Evolutionary conservation across 768 basidiomycete species (phyloP).

Genomic region (Porpolomopsis calyptriformis): DNA sequence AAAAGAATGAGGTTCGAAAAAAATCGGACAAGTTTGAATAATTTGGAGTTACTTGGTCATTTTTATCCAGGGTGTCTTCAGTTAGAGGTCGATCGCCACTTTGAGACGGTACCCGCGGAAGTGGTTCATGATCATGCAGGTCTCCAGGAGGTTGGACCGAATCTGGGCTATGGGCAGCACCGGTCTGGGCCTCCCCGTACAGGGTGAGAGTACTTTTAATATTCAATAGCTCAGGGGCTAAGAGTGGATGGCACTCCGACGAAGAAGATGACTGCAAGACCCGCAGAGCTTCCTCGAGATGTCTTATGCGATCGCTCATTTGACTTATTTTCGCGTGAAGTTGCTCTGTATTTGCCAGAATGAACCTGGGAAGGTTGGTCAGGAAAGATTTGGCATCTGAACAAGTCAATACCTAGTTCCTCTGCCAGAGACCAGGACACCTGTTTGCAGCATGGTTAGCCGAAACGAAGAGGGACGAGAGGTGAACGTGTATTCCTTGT

Average conservation of each 20-base stretch:
- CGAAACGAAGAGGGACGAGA: background rate
- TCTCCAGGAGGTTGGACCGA: background rate
- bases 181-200: constrained; percentile 28
- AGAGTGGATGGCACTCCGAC: constrained; percentile 37
- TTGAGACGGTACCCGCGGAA: background rate
- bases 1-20: background rate
- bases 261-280: constrained; percentile 19
- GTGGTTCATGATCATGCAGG: background rate
- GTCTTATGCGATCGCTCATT: constrained; percentile 56
- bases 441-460: constrained; percentile 18
- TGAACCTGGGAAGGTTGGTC: constrained; percentile 28
- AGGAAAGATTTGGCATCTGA: background rate
- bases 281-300: constrained; percentile 47
- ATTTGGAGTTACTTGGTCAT: background rate
- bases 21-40: background rate
- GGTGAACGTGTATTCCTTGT: constrained; percentile 36
- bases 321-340: constrained; percentile 54
- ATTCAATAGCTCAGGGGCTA: constrained; percentile 36
- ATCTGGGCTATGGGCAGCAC: background rate
- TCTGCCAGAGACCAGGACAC: constrained; percentile 55
- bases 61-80: background rate
- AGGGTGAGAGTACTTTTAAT: constrained; percentile 49
- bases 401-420: constrained; percentile 35
- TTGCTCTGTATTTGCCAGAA: constrained; percentile 58
- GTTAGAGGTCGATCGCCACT: background rate